These are phyloP conservation scores for Aspergillus sp. DNA, from an alignment of 2,329 filamentous ascomycete genomes.

Conservation along the genomic window DNA sequence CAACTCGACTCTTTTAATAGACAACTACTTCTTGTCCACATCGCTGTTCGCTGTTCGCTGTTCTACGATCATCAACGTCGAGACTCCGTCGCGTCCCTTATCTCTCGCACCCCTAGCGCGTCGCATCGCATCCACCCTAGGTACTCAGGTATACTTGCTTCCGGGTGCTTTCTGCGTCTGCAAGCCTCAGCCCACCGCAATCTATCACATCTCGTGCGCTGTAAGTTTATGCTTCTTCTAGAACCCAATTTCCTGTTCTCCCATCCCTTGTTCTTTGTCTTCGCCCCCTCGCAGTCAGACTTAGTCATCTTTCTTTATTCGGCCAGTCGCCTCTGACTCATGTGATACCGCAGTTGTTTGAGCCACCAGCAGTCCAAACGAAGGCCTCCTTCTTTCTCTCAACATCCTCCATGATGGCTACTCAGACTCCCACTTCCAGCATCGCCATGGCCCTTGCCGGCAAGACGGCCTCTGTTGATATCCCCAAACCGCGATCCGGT, in stretches of 20 bases:
- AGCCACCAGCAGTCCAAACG: constrained; percentile 16
- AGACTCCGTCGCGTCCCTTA: constrained; percentile 16
- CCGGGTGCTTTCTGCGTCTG: constrained; percentile 15
- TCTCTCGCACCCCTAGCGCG: constrained; percentile 18
- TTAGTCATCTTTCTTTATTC: constrained; percentile 15
- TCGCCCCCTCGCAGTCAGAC: neutral
- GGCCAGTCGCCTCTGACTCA: constrained; percentile 23
- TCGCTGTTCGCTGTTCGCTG: constrained; percentile 3
- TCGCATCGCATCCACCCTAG: constrained; percentile 19
- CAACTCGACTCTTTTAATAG: constrained; percentile 7
- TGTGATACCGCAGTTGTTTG: constrained; percentile 16
- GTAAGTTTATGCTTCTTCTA: constrained; percentile 13
- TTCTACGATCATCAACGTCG: neutral
- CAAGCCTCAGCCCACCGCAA: constrained; percentile 9
- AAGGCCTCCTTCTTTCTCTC: constrained; percentile 2
- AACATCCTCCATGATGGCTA: constrained; percentile 47
- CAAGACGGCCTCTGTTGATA: constrained; percentile 51
- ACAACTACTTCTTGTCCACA: neutral
- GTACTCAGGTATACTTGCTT: constrained; percentile 11
- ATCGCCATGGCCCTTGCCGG: constrained; percentile 52
- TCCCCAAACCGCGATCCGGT: constrained; percentile 44
- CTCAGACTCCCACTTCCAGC: constrained; percentile 42
- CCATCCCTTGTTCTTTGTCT: constrained; percentile 1
- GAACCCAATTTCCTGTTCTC: neutral
- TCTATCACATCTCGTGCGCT: constrained; percentile 11